phyloP scores from a whole-genome alignment of 2,329 filamentous ascomycete species.

The Aureobasidium sp. region DNA sequence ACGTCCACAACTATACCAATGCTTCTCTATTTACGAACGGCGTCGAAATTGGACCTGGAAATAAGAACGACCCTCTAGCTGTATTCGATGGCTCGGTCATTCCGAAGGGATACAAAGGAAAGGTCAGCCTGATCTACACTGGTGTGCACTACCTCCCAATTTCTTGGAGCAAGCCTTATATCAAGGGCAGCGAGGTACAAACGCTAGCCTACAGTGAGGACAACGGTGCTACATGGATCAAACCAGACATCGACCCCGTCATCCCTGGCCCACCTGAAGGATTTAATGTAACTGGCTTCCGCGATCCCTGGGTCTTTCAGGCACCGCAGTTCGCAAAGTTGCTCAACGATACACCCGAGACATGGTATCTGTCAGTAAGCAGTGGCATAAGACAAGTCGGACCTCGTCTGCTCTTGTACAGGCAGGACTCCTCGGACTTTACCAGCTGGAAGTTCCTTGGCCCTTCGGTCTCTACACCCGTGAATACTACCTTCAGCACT shows the following conservation, averaged over 20 bases:
- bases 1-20: constrained; percentile 34
- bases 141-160: constrained; percentile 41
- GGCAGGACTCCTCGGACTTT: constrained; percentile 32
- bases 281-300: constrained; percentile 38
- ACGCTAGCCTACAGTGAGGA: constrained; percentile 38
- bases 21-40: background rate
- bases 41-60: too few relatives aligned
- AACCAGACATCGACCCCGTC: constrained; percentile 32
- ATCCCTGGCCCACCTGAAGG: constrained; percentile 36
- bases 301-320: constrained; percentile 39
- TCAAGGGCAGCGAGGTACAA: constrained; percentile 41
- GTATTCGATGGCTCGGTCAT: constrained; percentile 43
- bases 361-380: constrained; percentile 36
- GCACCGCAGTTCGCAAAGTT: constrained; percentile 32
- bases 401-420: constrained; percentile 36
- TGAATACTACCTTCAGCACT: constrained; percentile 9
- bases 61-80: constrained; percentile 19
- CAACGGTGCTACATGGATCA: constrained; percentile 36
- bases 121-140: constrained; percentile 40
- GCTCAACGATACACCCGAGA: constrained; percentile 29
- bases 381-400: constrained; percentile 36
- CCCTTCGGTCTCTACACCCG: background rate
- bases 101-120: constrained; percentile 37
- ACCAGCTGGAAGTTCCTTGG: constrained; percentile 34
- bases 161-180: constrained; percentile 41